These are phyloP conservation scores for Aotearoamyces nothofagi DNA, from an alignment of 2,329 filamentous ascomycete genomes.

Conservation along the genomic window DNA sequence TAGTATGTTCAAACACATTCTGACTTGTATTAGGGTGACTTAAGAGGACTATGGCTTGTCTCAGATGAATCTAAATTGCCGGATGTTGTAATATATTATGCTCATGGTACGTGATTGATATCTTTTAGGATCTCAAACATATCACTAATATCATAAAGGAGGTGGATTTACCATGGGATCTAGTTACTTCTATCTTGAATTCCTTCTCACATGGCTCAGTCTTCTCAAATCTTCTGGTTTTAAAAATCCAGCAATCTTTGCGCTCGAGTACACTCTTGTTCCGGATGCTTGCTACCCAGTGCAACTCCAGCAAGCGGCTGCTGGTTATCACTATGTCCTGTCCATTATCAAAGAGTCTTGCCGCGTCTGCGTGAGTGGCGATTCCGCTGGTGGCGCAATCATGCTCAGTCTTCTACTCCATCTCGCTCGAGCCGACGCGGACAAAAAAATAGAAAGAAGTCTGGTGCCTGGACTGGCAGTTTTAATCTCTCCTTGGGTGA, in stretches of 20 bases:
- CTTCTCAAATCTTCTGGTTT: slow-evolving; percentile 48
- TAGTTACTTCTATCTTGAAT: slow-evolving; percentile 72
- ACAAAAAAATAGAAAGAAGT: slow-evolving; percentile 4
- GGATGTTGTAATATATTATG: slow-evolving; percentile 71
- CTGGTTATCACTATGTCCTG: slow-evolving; percentile 57
- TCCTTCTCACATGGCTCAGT: slow-evolving; percentile 56
- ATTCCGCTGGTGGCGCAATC: slow-evolving; percentile 66
- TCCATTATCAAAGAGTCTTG: slow-evolving; percentile 36
- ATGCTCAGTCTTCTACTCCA: slow-evolving; percentile 59
- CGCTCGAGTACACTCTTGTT: slow-evolving; percentile 67
- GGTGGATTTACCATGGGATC: slow-evolving; percentile 79
- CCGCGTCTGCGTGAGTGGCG: slow-evolving; percentile 57
- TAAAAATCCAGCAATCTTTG: slow-evolving; percentile 62
- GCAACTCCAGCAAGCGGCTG: slow-evolving; percentile 54
- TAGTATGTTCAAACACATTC: too few relatives aligned
- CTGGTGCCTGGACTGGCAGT: slow-evolving; percentile 41
- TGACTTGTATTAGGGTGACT: slow-evolving; percentile 24
- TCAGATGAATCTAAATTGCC: slow-evolving; percentile 42
- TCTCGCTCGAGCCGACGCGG: slow-evolving; percentile 25
- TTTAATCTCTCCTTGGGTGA: slow-evolving; percentile 71
- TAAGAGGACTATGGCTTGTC: slow-evolving; percentile 57
- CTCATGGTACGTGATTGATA: slow-evolving; percentile 40
- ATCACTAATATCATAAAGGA: slow-evolving; percentile 31
- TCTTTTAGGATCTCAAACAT: slow-evolving; percentile 1
- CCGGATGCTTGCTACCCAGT: slow-evolving; percentile 59